Evolutionary conservation across 441 rosid genomes (phyloP), one percentile per base, ranked within the genome.

Genomic region (Adansonia madagascariensis): DNA sequence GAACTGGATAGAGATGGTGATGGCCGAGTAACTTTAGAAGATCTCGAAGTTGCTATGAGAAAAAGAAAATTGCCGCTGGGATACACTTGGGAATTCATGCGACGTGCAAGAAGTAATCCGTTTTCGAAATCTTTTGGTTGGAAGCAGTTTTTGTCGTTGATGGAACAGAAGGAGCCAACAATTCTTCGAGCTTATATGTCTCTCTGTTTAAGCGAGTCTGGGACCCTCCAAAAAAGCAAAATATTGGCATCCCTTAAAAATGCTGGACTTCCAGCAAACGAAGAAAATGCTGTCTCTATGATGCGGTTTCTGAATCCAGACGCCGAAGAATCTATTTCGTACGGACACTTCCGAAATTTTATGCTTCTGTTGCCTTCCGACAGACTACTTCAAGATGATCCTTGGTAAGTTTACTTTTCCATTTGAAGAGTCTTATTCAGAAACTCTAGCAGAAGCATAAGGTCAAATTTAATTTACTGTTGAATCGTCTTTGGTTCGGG

Each of bases 181-280:
- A 94, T 96, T 80, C 98, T 96, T 80, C 97, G 98, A 77, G 99
- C 99, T n/a, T 96, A 92, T 75, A 96, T 98, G 65, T 91, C 98
- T 80, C 91, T 96, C 8, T 94, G 99, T 83, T 87, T 94, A 79
- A 90, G 89, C 91, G 91, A 96, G 86, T 96, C 96, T 60, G 99
- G 99, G 74, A 96, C 99, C 35, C 92, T 96, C 56, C 90, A 96
- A 84, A 96, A 91, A 87, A 96, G 99, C 82, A 91, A 92, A 86
- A 90, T 96, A 83, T 80, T 96, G 88, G 95, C 97, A 71, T 94
- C 98, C 11, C 86, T 96, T 2, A 83, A 91, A 75, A 91, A 92
- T 86, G 91, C 99, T 46, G 98, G 99, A 74, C 98, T 96, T 87
- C 99, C 99, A 4, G 98, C 96, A 17, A 94, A 92, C 82, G 99